phyloP scores from a whole-genome alignment of 768 basidiomycete species.

The Phaeolepiota aurea region DNA sequence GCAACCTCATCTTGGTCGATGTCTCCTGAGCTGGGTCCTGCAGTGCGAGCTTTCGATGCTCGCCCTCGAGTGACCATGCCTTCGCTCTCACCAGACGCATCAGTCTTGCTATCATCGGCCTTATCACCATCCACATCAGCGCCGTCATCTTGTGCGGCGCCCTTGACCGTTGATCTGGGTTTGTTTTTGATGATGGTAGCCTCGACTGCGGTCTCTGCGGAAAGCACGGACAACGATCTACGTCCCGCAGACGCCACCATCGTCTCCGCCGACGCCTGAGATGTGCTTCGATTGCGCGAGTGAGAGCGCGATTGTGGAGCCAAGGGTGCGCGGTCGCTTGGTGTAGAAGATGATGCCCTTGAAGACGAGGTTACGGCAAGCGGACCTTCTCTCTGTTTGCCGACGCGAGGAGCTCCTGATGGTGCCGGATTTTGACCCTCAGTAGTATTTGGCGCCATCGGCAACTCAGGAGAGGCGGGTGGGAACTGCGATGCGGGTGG shows the following conservation, averaged over 20 bases:
- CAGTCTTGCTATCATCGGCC: slow-evolving; percentile 9
- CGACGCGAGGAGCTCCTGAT: background rate
- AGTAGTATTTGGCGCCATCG: background rate
- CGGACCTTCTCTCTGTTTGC: too few species aligned
- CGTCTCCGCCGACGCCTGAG: slow-evolving; percentile 29
- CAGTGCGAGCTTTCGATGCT: slow-evolving; percentile 8
- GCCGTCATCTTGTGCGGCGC: slow-evolving; percentile 6
- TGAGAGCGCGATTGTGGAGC: slow-evolving; percentile 13
- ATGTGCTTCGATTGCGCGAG: slow-evolving; percentile 28
- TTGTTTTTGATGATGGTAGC: slow-evolving; percentile 4
- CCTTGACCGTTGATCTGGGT: background rate
- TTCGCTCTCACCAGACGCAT: slow-evolving; percentile 13
- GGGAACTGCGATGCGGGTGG: background rate
- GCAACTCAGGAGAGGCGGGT: background rate
- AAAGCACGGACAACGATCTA: slow-evolving; percentile 30
- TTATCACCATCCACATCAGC: slow-evolving; percentile 5
- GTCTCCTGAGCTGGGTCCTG: too few species aligned
- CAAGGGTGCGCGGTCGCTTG: slow-evolving; percentile 5
- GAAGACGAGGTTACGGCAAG: background rate
- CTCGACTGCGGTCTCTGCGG: slow-evolving; percentile 28
- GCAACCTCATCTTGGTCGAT: too few species aligned
- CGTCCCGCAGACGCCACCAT: slow-evolving; percentile 20
- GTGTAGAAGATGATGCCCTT: background rate
- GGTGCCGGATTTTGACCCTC: background rate
- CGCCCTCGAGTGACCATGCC: slow-evolving; percentile 32